These are phyloP conservation scores for Cryptococcus neoformans DNA, from an alignment of 1,284 basidiomycete species.

Conservation along the genomic window DNA sequence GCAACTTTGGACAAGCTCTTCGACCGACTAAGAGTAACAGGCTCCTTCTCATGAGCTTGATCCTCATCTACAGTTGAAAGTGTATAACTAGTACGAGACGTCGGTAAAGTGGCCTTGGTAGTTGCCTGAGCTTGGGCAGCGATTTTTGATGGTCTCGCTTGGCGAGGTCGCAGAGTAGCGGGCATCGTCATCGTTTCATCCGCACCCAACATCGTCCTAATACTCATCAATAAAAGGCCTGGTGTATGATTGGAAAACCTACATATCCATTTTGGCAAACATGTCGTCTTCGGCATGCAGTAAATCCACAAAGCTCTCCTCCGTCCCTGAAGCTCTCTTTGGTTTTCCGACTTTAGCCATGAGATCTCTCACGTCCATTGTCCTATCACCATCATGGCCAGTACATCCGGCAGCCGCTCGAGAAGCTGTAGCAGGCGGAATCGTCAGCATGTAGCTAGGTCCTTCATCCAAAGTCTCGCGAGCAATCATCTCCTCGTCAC, in stretches of 20 bases:
- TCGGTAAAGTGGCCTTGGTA: background rate
- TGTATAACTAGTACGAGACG: background rate
- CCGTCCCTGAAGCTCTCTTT: constrained; percentile 32
- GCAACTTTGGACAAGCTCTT: constrained; percentile 15
- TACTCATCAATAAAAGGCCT: background rate
- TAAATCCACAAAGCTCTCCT: constrained; percentile 42
- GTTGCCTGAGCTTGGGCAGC: background rate
- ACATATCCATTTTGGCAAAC: constrained; percentile 18
- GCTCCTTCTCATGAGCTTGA: background rate
- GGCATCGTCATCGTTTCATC: constrained; percentile 14
- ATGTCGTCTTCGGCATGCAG: constrained; percentile 18
- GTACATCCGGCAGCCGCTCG: background rate
- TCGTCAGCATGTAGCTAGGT: constrained; percentile 5
- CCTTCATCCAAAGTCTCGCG: constrained; percentile 10
- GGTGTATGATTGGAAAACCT: constrained; percentile 7
- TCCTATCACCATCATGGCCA: constrained; percentile 19
- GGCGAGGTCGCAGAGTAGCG: constrained; percentile 2
- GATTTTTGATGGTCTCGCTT: background rate
- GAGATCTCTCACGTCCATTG: constrained; percentile 33
- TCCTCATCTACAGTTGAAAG: no score
- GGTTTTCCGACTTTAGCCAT: constrained; percentile 29
- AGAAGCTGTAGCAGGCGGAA: background rate
- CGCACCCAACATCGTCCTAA: constrained; percentile 14
- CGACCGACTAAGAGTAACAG: constrained; percentile 4
- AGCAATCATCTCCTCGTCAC: constrained; percentile 12